Percentiles rank a stretch among this genome's conserved stretches.
phyloP scores from a whole-genome alignment of 345 rosid genomes.

The Syzygium aromaticum region DNA sequence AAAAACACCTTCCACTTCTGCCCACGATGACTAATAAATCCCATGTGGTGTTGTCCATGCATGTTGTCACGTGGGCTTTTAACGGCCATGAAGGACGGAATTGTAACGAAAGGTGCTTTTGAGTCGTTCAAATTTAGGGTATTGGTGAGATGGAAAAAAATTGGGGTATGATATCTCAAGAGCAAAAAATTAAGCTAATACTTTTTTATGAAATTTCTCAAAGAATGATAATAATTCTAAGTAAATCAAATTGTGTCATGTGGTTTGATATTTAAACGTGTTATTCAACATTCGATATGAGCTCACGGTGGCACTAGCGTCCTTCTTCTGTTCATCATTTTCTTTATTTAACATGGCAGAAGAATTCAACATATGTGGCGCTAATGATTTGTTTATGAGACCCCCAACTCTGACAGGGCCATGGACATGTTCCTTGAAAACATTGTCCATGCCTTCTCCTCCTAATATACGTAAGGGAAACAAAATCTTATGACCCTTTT shows the following conservation, averaged over 20 bases:
- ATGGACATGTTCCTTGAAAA: not conserved
- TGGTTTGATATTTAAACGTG: not conserved
- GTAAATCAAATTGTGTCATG: not conserved
- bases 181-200: not conserved
- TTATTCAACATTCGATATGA: not conserved
- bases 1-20: not conserved
- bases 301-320: not conserved
- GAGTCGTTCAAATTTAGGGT: not conserved
- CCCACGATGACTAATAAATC: not conserved
- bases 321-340: not conserved
- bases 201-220: not conserved
- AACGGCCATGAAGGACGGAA: not conserved
- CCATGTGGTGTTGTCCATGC: not conserved
- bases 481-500: not conserved
- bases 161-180: not conserved
- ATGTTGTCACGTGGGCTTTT: not conserved
- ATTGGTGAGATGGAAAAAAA: not conserved
- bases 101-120: not conserved
- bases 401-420: not conserved
- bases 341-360: not conserved
- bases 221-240: not conserved
- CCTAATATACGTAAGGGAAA: not conserved
- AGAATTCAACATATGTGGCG: not conserved
- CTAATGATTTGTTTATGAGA: not conserved
- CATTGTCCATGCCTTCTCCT: not conserved